phyloP scores from a whole-genome alignment of 2,329 filamentous ascomycete genomes.

The Penicillium sumatraense region DNA sequence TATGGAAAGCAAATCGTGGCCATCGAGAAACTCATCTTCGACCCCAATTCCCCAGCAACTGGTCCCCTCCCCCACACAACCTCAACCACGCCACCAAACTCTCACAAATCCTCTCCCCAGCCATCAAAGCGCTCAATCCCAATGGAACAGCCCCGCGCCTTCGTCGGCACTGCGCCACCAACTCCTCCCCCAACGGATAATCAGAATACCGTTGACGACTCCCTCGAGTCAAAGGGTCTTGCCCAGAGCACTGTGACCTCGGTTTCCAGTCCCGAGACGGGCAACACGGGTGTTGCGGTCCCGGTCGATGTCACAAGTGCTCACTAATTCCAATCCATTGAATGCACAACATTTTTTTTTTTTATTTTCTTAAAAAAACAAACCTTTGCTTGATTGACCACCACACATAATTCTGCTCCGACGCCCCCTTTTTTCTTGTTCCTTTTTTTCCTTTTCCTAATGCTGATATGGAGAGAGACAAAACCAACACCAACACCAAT shows the following conservation, averaged over 20 bases:
- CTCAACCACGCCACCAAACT: conserved; percentile 44
- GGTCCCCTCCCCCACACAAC: conserved; percentile 35
- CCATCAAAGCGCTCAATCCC: conserved; percentile 39
- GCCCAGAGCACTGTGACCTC: conserved; percentile 40
- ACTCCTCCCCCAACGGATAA: conserved; percentile 70
- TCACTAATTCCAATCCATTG: conserved; percentile 33
- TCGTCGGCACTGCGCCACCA: conserved; percentile 62
- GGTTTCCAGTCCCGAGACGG: conserved; percentile 36
- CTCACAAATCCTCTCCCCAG: conserved; percentile 46
- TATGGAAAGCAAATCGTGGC: conserved; percentile 69
- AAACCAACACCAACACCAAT: too few relatives aligned
- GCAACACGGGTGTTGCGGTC: conserved; percentile 28
- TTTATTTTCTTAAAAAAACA: too few relatives aligned
- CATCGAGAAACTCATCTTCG: conserved; percentile 62
- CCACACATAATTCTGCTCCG: conserved; percentile 29
- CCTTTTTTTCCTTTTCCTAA: too few relatives aligned
- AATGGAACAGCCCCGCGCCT: conserved; percentile 49
- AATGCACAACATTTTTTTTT: too few relatives aligned
- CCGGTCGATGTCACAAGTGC: conserved; percentile 32
- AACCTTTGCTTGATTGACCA: conserved; percentile 24
- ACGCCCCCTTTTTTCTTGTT: too few relatives aligned
- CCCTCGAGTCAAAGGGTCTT: conserved; percentile 42
- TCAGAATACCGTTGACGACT: conserved; percentile 62
- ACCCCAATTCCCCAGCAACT: conserved; percentile 31
- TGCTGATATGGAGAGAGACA: conserved; percentile 23